phyloP scores from a whole-genome alignment of 305 asterid genomes.

The Plantago lanceolata region DNA sequence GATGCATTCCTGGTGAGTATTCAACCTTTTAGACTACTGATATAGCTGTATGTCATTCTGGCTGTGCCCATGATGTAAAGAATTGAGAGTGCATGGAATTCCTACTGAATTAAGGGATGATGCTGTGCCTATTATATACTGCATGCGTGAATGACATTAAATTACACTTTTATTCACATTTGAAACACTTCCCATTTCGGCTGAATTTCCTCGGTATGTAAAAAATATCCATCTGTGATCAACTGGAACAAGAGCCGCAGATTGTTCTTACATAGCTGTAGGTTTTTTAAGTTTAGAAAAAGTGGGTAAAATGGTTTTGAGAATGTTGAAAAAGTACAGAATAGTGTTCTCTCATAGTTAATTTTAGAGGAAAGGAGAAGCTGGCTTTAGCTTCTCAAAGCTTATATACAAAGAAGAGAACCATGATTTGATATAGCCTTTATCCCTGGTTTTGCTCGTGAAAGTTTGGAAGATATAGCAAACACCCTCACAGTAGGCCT shows the following conservation, averaged over 20 bases:
- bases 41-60: not conserved
- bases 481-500: no score
- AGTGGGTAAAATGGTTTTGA: no score
- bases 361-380: no score
- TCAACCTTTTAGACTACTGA: conserved; percentile 17
- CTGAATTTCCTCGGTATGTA: not conserved
- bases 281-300: not conserved
- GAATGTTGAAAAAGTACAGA: no score
- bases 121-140: conserved; percentile 2
- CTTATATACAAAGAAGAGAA: no score
- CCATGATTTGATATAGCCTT: no score
- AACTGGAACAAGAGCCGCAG: conserved; percentile 13
- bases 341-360: no score
- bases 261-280: not conserved
- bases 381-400: no score
- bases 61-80: not conserved
- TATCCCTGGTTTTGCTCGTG: no score
- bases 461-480: no score
- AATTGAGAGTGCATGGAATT: not conserved
- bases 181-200: not conserved
- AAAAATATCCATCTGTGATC: conserved; percentile 9
- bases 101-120: not conserved
- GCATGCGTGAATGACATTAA: not conserved
- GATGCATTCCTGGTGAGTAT: conserved; percentile 84
- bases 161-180: not conserved